These are phyloP conservation scores for Sapria himalayana DNA, from an alignment of 345 rosid species.

Conservation along the genomic window DNA sequence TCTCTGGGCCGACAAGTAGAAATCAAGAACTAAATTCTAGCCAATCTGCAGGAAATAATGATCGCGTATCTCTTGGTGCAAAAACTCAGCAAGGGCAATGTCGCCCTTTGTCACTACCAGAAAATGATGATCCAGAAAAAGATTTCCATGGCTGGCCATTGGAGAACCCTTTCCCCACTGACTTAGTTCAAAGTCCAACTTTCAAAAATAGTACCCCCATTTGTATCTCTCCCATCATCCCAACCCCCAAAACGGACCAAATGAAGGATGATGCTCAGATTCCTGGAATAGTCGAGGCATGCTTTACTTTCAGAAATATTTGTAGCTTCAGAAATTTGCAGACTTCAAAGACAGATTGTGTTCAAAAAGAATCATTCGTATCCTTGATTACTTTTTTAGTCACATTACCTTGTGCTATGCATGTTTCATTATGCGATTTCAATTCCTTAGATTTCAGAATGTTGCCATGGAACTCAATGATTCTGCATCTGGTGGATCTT, in stretches of 20 bases:
- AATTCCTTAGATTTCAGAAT: slow-evolving; percentile 39
- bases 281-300: slow-evolving; percentile 17
- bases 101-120: slow-evolving; percentile 11
- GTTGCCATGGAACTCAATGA: slow-evolving; percentile 18
- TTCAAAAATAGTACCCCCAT: slow-evolving; percentile 26
- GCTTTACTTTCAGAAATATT: slow-evolving; percentile 13
- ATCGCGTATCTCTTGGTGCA: no score
- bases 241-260: slow-evolving; percentile 23
- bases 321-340: slow-evolving; percentile 19
- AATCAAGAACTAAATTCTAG: slow-evolving; percentile 15
- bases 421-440: slow-evolving; percentile 11
- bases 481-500: slow-evolving; percentile 17
- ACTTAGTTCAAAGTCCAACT: slow-evolving; percentile 44
- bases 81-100: slow-evolving; percentile 16
- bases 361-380: slow-evolving; percentile 26
- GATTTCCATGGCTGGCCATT: slow-evolving; percentile 11
- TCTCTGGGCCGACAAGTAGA: slow-evolving; percentile 9
- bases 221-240: slow-evolving; percentile 19
- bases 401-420: slow-evolving; percentile 4
- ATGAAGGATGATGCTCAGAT: slow-evolving; percentile 15
- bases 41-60: slow-evolving; percentile 14
- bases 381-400: slow-evolving; percentile 15
- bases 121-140: slow-evolving; percentile 18
- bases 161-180: slow-evolving; percentile 14
- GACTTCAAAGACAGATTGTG: slow-evolving; percentile 18